Conservation (phyloP, 1,284 basidiomycete genomes). For the Ganoderma sinense region DNA sequence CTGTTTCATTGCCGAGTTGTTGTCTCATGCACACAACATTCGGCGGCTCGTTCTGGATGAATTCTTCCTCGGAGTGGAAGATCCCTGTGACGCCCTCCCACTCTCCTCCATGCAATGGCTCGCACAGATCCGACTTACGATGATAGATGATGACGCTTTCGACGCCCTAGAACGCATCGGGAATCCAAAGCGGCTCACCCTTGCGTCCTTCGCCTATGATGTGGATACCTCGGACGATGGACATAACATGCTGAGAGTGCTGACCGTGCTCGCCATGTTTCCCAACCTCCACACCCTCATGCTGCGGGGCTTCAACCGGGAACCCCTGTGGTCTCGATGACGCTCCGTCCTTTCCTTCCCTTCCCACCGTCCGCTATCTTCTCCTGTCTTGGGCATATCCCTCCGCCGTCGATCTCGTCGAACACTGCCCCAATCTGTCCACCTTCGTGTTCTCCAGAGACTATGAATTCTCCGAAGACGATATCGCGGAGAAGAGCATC, state of each 20-base stretch:
- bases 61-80: constrained; percentile 14
- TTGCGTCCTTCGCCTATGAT: constrained; percentile 8
- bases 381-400: constrained; percentile 10
- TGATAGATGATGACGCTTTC: constrained; percentile 13
- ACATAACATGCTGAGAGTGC: constrained; percentile 10
- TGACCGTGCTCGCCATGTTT: constrained; percentile 5
- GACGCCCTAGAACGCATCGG: not conserved
- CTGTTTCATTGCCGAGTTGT: constrained; percentile 18
- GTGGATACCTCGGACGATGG: constrained; percentile 5
- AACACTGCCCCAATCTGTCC: constrained; percentile 18
- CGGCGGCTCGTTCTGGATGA: constrained; percentile 14
- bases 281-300: constrained; percentile 13
- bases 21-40: constrained; percentile 9
- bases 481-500: no score
- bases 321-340: not conserved
- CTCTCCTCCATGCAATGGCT: constrained; percentile 16
- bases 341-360: not conserved
- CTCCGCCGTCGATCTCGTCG: constrained; percentile 17
- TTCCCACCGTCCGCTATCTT: constrained; percentile 17
- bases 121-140: constrained; percentile 6
- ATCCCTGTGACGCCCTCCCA: constrained; percentile 12
- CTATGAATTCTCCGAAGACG: not conserved
- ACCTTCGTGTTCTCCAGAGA: constrained; percentile 8
- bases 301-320: constrained; percentile 17
- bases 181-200: constrained; percentile 4